These are phyloP conservation scores for Sclerotinia subarctica DNA, from an alignment of 2,329 filamentous ascomycete species.

Conservation along the genomic window DNA sequence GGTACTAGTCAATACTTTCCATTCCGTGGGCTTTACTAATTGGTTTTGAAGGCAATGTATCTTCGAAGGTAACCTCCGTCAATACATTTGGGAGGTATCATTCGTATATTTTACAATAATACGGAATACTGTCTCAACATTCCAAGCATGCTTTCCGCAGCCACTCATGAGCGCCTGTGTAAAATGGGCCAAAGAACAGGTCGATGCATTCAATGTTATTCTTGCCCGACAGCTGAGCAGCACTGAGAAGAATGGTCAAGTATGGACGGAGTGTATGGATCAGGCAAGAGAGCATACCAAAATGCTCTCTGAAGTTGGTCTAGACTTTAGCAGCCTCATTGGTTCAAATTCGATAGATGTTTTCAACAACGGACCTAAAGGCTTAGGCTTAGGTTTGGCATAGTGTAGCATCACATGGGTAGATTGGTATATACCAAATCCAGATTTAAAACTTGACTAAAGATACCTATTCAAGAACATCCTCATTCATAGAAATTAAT, in stretches of 20 bases:
- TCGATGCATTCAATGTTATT: slow-evolving; percentile 85
- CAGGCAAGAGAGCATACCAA: slow-evolving; percentile 76
- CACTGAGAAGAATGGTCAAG: slow-evolving; percentile 69
- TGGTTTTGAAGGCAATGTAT: slow-evolving; percentile 69
- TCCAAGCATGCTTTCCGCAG: slow-evolving; percentile 81
- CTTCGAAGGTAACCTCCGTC: slow-evolving; percentile 87
- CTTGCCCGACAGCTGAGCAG: slow-evolving; percentile 82
- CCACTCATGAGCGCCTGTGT: slow-evolving; percentile 91
- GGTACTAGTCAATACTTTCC: slow-evolving; percentile 50
- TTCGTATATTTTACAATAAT: slow-evolving; percentile 96
- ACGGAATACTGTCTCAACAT: slow-evolving; percentile 86
- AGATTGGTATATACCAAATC: not conserved
- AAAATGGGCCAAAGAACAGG: slow-evolving; percentile 95
- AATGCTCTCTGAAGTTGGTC: slow-evolving; percentile 77
- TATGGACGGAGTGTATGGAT: slow-evolving; percentile 81
- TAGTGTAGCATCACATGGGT: slow-evolving; percentile 16
- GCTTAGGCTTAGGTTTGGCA: slow-evolving; percentile 42
- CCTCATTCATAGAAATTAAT: no score
- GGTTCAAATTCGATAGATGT: slow-evolving; percentile 49
- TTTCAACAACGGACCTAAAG: slow-evolving; percentile 36
- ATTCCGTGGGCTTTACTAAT: not conserved
- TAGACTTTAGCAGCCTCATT: slow-evolving; percentile 85
- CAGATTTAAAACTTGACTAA: not conserved
- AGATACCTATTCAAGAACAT: not conserved
- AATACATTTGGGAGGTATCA: slow-evolving; percentile 92